phyloP scores from a whole-genome alignment of 208 protist species.

The Novymonas esmeraldas region DNA sequence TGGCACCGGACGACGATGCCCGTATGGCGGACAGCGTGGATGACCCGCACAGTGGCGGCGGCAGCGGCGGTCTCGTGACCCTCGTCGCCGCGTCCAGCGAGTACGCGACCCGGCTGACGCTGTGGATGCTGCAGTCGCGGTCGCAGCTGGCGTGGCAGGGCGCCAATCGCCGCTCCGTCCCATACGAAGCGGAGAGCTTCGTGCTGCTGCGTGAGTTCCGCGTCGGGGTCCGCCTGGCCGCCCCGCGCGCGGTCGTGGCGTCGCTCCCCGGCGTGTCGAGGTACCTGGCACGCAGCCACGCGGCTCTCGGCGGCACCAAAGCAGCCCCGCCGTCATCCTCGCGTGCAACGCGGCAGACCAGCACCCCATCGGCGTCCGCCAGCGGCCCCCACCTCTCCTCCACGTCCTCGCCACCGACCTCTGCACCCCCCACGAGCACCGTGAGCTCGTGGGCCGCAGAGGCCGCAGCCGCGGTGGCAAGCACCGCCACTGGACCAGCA shows the following conservation, averaged over 20 bases:
- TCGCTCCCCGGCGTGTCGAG: conserved; percentile 20
- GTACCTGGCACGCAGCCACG: conserved; percentile 6
- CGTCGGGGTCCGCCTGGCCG: conserved; percentile 30
- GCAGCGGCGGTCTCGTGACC: conserved; percentile 8
- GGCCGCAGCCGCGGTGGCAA: conserved; percentile 9
- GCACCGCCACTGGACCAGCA: neutral
- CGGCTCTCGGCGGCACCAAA: neutral
- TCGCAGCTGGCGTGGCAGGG: neutral
- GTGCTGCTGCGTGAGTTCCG: conserved; percentile 40
- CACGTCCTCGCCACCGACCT: neutral
- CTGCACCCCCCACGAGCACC: neutral
- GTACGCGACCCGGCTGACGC: conserved; percentile 40
- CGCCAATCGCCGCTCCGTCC: neutral
- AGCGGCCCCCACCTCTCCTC: neutral
- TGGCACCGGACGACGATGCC: neutral
- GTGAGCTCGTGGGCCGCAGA: conserved; percentile 22
- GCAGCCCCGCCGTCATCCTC: neutral
- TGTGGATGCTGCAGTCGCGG: conserved; percentile 31
- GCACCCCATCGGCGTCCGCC: neutral
- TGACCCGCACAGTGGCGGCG: neutral
- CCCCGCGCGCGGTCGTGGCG: conserved; percentile 13
- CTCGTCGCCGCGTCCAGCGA: conserved; percentile 41
- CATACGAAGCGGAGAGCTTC: conserved; percentile 3
- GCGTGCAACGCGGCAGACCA: conserved; percentile 2
- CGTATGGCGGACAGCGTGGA: neutral